phyloP scores from a whole-genome alignment of 345 rosid genomes.

The Capsella bursapastoris region DNA sequence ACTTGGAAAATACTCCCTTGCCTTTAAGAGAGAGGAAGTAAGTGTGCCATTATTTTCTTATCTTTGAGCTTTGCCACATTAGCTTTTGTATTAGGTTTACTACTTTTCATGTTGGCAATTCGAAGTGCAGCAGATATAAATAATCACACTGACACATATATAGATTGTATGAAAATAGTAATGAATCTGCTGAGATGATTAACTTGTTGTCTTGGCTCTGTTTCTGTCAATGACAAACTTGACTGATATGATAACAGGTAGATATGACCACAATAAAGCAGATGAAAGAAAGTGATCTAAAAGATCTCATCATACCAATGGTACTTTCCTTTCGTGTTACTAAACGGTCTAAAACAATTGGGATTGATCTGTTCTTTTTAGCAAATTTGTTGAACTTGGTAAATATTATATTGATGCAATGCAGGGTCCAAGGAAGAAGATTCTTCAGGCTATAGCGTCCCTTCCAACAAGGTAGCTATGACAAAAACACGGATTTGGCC shows the following conservation, averaged over 20 bases:
- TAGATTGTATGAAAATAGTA: neutral
- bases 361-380: conserved; percentile 6
- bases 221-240: conserved; percentile 6
- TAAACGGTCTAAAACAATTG: neutral
- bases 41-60: conserved; percentile 39
- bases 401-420: conserved; percentile 15
- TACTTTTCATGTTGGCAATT: conserved; percentile 20
- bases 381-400: conserved; percentile 13
- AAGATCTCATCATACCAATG: conserved; percentile 97
- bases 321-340: conserved; percentile 48
- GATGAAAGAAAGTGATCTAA: conserved; percentile 92
- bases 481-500: conserved; percentile 17
- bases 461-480: conserved; percentile 53
- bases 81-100: conserved; percentile 19
- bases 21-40: conserved; percentile 96
- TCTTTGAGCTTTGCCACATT: conserved; percentile 16
- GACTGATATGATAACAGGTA: conserved; percentile 59
- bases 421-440: conserved; percentile 98
- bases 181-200: neutral
- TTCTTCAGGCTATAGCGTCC: conserved; percentile 70
- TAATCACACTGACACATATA: conserved; percentile 1
- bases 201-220: conserved; percentile 10
- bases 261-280: conserved; percentile 90
- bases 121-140: conserved; percentile 15
- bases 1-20: conserved; percentile 70